Conservation (phyloP, 306 rosid species). For the Vigna nakashimae region DNA sequence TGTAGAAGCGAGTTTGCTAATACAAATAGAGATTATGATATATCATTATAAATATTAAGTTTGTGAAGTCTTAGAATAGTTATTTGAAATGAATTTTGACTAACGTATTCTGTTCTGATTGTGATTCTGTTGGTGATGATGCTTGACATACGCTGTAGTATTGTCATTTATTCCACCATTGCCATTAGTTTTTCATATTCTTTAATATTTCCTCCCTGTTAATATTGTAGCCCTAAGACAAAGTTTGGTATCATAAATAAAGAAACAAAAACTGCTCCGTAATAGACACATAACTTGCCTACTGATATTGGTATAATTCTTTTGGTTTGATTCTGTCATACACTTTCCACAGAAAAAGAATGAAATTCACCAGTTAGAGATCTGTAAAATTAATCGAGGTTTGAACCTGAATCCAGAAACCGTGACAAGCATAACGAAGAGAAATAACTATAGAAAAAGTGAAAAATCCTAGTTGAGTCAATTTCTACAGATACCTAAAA, state of each 20-base stretch:
- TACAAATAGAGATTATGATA: too few species aligned
- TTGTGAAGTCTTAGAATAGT: too few species aligned
- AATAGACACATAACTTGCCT: slow-evolving; percentile 14
- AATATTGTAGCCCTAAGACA: background rate
- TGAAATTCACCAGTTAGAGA: background rate
- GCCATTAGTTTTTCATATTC: background rate
- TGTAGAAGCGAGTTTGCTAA: too few species aligned
- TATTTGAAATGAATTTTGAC: too few species aligned
- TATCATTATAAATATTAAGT: too few species aligned
- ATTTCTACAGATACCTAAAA: background rate
- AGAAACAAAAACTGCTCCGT: background rate
- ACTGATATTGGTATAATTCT: background rate
- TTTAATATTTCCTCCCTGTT: background rate
- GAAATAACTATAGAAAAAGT: background rate
- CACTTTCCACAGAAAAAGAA: background rate
- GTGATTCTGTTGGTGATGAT: background rate
- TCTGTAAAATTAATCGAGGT: too few species aligned
- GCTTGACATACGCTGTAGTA: background rate
- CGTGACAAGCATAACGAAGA: background rate
- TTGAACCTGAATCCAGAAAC: background rate
- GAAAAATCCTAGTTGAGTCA: background rate
- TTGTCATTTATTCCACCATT: slow-evolving; percentile 3
- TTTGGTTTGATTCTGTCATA: background rate
- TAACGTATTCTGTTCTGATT: too few species aligned
- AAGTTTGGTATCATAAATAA: slow-evolving; percentile 35